A percentile compares a stretch with the other conserved stretches of the same genome.
phyloP scores from a whole-genome alignment of 2,329 filamentous ascomycete genomes.

The Trichoderma aggressivum region DNA sequence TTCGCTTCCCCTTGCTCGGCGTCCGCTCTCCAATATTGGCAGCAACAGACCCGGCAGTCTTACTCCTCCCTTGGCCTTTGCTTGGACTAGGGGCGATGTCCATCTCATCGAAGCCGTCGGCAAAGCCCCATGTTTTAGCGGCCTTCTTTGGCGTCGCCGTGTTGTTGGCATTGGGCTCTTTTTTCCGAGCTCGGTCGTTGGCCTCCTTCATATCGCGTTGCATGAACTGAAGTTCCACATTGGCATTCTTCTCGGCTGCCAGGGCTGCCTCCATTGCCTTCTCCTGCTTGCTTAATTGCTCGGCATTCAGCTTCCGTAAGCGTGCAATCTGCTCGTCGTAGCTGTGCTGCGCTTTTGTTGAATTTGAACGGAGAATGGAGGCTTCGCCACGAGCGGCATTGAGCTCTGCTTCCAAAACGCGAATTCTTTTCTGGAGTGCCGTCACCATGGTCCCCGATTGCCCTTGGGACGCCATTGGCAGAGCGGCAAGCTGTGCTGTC shows the following conservation, averaged over 20 bases:
- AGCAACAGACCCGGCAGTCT: slow-evolving; percentile 43
- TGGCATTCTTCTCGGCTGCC: slow-evolving; percentile 60
- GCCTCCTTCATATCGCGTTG: slow-evolving; percentile 67
- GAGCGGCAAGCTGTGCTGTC: slow-evolving; percentile 42
- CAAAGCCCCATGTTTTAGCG: slow-evolving; percentile 54
- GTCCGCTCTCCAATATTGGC: slow-evolving; percentile 49
- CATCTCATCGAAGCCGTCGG: slow-evolving; percentile 75
- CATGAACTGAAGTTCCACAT: slow-evolving; percentile 69
- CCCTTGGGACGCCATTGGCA: slow-evolving; percentile 28
- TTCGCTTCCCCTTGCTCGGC: slow-evolving; percentile 68
- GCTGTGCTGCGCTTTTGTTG: slow-evolving; percentile 58
- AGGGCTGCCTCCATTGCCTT: slow-evolving; percentile 62
- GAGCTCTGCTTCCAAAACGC: slow-evolving; percentile 53
- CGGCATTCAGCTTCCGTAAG: slow-evolving; percentile 60
- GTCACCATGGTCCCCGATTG: slow-evolving; percentile 38
- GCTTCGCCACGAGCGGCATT: slow-evolving; percentile 67
- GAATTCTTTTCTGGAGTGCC: slow-evolving; percentile 51
- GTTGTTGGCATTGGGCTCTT: slow-evolving; percentile 35
- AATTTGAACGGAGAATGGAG: slow-evolving; percentile 69
- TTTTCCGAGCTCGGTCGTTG: slow-evolving; percentile 46
- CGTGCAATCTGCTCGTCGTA: slow-evolving; percentile 61
- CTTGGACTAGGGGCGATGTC: slow-evolving; percentile 54
- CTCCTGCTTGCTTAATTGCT: slow-evolving; percentile 62
- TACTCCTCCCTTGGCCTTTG: slow-evolving; percentile 43
- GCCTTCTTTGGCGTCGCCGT: slow-evolving; percentile 59